Base-by-base conservation (phyloP, 352 stramenopile genomes). In the Phytophthora citrophthora region DNA sequence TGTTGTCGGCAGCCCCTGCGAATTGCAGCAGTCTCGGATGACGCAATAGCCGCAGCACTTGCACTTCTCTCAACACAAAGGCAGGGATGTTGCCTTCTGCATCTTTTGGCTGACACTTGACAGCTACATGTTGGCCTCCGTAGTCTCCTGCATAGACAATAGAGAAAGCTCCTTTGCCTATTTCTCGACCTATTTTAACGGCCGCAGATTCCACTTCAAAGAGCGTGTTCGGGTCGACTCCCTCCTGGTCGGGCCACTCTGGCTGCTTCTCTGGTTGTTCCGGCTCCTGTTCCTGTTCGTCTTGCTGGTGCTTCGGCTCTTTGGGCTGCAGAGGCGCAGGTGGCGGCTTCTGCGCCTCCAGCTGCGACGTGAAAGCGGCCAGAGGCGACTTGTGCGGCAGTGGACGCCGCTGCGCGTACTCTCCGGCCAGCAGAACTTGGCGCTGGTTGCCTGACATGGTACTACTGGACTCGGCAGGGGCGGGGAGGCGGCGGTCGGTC, bases 81-180 rank as follows among this genome's bases (percentile, higher is more conserved):
- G 72, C 72, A 12, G 86, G 86, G 62, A 94, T 87, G 27, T 78
- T 64, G 29, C 83, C 87, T 7, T 90, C 60, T 18, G 72, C 83
- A 48, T 92, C 83, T 61, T 93, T 94, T 13, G 88, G 83, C 53
- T 95, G 88, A 50, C 88, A 93, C 64, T 95, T 95, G 68, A 95
- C 86, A 4, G 88, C 88, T 7, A 95, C 86, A 55, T 76, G 74
- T 52, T 90, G 72, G 46, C 86, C 81, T 41, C 79, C 71, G 68
- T 89, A 92, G 63, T 93, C 84, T 29, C 86, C 88, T 3, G 68
- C 61, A 59, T 85, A 94, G 41, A 95, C 88, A 24, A 93, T 64
- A 1, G 84, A 93, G 71, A 95, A 95, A 5, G 88, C 86, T 52
- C 88, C 88, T 61, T 93, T 93, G 63, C 88, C 88, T 51, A 95